Base-by-base conservation (phyloP, 345 rosid species). In the Pseudoturritis turrita region DNA sequence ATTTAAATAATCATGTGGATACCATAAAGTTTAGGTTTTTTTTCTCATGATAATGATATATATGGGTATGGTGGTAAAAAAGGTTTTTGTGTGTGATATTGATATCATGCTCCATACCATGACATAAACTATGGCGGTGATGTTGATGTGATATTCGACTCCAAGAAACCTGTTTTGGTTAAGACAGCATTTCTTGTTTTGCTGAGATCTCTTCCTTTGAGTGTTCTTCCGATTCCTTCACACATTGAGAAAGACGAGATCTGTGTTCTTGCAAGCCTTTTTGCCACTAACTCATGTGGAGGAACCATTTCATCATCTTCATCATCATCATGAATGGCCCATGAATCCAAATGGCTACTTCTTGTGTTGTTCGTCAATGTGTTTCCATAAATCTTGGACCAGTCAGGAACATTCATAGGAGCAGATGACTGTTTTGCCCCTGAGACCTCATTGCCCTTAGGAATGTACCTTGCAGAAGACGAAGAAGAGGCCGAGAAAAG, bases 241-340 rank as follows among this genome's bases (percentile, higher is more conserved):
- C 90, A 84, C 82, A 91, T 92, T 10, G 96, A 89, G 80, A 80
- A 84, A 1, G 92, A 77, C 52, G 87, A 52, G 43, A 72, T 59
- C 60, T 85, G 78, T 28, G 94, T 77, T 60, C 78, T 81, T 17
- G 86, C 76, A 49, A 80, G 75, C 21, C 81, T 77, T 82, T 81
- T 80, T 8, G 90, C 96, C 70, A 91, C 90, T n/a, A 89, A 72
- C 77, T 87, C 94, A 68, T 91, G 97, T 43, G 97, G 97, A 53
- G 96, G 92, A 65, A 87, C 78, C 88, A 89, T 79, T 44, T 77
- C 83, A 3, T 73, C 84, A n/a, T 77, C 87, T 7, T 72, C 83
- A 4, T 68, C 83, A 18, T 80, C 81, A 7, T 52, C 72, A 28
- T 62, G 74, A 54, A 68, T 44, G 52, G 55, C 71, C 60, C 50